Conservation (phyloP, 345 rosid genomes). For the Rhizophora mangle region DNA sequence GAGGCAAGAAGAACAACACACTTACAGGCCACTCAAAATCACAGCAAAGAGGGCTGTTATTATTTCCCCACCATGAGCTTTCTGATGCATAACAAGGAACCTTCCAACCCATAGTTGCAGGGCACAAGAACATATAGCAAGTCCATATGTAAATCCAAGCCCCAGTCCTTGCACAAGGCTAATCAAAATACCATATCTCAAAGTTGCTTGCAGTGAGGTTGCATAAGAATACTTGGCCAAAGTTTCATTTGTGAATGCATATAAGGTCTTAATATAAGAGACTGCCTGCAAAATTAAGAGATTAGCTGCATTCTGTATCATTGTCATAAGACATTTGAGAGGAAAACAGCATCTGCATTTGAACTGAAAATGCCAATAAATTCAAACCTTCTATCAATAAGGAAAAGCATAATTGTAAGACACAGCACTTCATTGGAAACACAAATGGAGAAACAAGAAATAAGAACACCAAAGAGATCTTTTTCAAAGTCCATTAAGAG, state of each 20-base stretch:
- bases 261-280: constrained; percentile 80
- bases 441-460: constrained; percentile 2
- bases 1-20: constrained; percentile 27
- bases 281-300: constrained; percentile 67
- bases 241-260: constrained; percentile 98
- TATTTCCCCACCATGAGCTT: constrained; percentile 90
- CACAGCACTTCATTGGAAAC: not conserved
- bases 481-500: too few species aligned
- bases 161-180: constrained; percentile 99
- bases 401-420: not conserved
- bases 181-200: constrained; percentile 86
- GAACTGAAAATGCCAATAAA: not conserved
- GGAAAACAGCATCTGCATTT: not conserved
- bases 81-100: constrained; percentile 50
- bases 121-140: constrained; percentile 96
- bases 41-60: constrained; percentile 85
- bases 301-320: constrained; percentile 17
- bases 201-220: constrained; percentile 91
- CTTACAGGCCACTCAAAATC: constrained; percentile 99
- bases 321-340: not conserved
- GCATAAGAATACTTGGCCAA: constrained; percentile 97
- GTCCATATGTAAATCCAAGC: constrained; percentile 97
- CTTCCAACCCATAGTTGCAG: constrained; percentile 95
- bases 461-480: not conserved
- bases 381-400: not conserved